Percentiles rank a stretch among this genome's conserved stretches.
Conservation (phyloP, 2,329 filamentous ascomycete species). For the Fusarium buharicum region DNA sequence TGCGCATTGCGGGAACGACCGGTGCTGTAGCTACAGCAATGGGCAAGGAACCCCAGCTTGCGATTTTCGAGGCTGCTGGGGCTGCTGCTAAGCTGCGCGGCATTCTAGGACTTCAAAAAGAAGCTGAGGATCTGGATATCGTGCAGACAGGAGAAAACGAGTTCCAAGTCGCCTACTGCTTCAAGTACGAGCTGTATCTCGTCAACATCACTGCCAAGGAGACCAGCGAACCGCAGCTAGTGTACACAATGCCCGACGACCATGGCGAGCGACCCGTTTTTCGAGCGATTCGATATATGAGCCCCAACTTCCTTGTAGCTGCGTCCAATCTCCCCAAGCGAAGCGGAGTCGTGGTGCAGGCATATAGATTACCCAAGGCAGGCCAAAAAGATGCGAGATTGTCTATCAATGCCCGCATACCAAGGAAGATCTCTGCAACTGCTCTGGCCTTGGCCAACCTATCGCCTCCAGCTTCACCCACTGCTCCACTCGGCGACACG, state of each 20-base stretch:
- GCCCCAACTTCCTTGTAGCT: constrained; percentile 66
- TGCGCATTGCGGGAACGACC: constrained; percentile 71
- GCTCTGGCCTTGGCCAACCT: constrained; percentile 81
- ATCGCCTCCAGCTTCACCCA: constrained; percentile 62
- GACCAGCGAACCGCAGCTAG: constrained; percentile 59
- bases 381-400: constrained; percentile 58
- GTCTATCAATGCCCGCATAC: constrained; percentile 66
- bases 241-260: constrained; percentile 66
- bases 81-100: constrained; percentile 60
- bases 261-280: constrained; percentile 62
- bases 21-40: constrained; percentile 84
- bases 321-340: constrained; percentile 68
- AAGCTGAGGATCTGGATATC: constrained; percentile 77
- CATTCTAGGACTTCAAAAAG: constrained; percentile 61
- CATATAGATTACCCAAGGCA: constrained; percentile 62
- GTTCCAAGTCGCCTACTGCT: constrained; percentile 82
- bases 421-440: constrained; percentile 75
- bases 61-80: constrained; percentile 74
- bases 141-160: constrained; percentile 67
- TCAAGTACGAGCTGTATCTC: constrained; percentile 77
- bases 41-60: constrained; percentile 79
- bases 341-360: constrained; percentile 66
- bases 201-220: constrained; percentile 64
- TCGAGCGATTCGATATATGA: constrained; percentile 68
- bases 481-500: constrained; percentile 66